Evolutionary conservation across 306 rosid species (phyloP).

Genomic region (Rubus parviflorus): DNA sequence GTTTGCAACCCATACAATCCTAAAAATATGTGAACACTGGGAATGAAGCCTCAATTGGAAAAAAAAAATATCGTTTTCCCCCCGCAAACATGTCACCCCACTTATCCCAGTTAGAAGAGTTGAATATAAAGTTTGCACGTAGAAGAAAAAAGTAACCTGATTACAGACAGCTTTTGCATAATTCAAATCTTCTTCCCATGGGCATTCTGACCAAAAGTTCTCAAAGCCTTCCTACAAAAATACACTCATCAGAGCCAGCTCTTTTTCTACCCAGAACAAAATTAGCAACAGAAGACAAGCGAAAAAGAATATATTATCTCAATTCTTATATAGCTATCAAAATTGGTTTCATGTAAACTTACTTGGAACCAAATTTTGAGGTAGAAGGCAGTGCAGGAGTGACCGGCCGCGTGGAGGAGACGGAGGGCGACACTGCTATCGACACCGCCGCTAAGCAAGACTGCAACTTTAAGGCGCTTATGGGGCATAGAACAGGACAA

Average conservation of each 20-base stretch:
- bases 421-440: constrained; percentile 95
- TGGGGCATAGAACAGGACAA: constrained; percentile 68
- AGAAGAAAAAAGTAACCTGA: constrained; percentile 46
- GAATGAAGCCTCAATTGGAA: background rate
- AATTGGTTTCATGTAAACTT: constrained; percentile 1
- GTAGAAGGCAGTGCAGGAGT: constrained; percentile 85
- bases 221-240: constrained; percentile 86
- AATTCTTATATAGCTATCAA: background rate
- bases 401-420: constrained; percentile 83
- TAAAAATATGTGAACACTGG: background rate
- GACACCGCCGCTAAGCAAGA: constrained; percentile 86
- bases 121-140: background rate
- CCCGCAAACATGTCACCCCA: background rate
- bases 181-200: constrained; percentile 94
- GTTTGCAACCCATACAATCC: background rate
- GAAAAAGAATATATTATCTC: background rate
- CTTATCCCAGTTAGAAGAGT: background rate
- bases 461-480: constrained; percentile 59
- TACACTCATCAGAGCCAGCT: constrained; percentile 20
- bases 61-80: too few species aligned
- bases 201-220: constrained; percentile 94
- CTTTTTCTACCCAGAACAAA: background rate
- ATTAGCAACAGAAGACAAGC: background rate
- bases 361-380: constrained; percentile 97
- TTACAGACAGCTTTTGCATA: constrained; percentile 79